Evolutionary conservation across 2,329 filamentous ascomycete genomes (phyloP), one percentile per base, ranked within the genome.

Genomic region (Amphichorda felina): DNA sequence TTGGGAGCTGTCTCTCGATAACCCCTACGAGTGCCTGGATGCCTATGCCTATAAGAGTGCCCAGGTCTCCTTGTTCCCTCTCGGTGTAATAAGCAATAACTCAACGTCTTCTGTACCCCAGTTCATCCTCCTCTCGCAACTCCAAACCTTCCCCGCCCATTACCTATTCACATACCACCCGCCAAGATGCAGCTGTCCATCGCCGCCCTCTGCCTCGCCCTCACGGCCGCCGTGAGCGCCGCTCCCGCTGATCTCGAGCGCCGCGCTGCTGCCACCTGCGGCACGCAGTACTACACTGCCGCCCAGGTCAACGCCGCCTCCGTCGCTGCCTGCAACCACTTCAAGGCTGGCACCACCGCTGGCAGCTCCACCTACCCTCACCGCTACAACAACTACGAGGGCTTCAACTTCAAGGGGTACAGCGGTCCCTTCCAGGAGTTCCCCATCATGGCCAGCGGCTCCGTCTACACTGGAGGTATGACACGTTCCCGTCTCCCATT

Each of bases 391-490:
- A 57, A 61, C 55, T 45, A 41, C 24, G 58, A 61, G 47, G 56
- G 51, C 22, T 59, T 61, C 24, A 34, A 44, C 34, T 60, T 60
- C 31, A 29, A 42, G n/a, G 50, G 42, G 33, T 40, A 47, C 19
- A n/a, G 25, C 11, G 52, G 52, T 0, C 56, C 58, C 3, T 61
- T 52, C 46, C 53, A 59, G 38, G 58, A 61, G 47, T 61, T 61
- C 40, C 58, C 58, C 35, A 56, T 61, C 35, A 38, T 47, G 28
- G 38, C 39, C 3, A 43, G 42, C 3, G 56, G 57, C 19, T 21
- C 37, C 2, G 41, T 58, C 26, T 61, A 61, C 45, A 46, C 36
- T 4, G 57, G 58, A 2, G 54, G 57, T 59, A 43, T 11, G 55
- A 45, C 15, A 5, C 21, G 13, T 25, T n/a, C 15, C 19, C 22